Conservation (phyloP, 805 yeast genomes). For the Brettanomyces anomalus region DNA sequence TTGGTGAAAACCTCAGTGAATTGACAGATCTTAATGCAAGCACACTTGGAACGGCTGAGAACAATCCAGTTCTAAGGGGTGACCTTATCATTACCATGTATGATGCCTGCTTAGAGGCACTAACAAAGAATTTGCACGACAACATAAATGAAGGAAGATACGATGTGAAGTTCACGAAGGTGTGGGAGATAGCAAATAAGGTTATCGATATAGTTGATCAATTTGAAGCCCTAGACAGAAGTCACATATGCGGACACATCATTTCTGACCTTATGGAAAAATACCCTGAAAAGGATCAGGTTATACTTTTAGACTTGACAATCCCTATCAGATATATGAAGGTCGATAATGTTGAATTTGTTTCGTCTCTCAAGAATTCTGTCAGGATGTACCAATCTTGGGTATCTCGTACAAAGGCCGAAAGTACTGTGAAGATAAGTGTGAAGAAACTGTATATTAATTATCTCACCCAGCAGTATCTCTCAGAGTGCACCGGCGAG, state of each 20-base stretch:
- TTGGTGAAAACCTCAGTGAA: conserved; percentile 43
- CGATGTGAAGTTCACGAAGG: conserved; percentile 28
- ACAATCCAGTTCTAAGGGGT: conserved; percentile 71
- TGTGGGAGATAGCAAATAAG: conserved; percentile 29
- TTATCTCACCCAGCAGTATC: conserved; percentile 22
- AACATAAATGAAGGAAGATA: neutral
- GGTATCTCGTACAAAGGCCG: conserved; percentile 30
- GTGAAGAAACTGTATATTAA: conserved; percentile 26
- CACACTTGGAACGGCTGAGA: conserved; percentile 77
- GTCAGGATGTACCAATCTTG: conserved; percentile 61
- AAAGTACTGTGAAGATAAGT: conserved; percentile 20
- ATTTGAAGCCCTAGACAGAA: conserved; percentile 62
- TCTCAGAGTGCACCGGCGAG: conserved; percentile 13
- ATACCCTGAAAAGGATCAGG: conserved; percentile 30
- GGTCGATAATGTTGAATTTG: conserved; percentile 34
- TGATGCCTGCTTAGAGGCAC: conserved; percentile 51
- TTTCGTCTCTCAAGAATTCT: conserved; percentile 54
- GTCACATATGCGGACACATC: conserved; percentile 57
- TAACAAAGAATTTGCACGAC: conserved; percentile 23
- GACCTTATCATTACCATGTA: conserved; percentile 64
- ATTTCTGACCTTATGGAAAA: conserved; percentile 41
- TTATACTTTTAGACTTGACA: conserved; percentile 44
- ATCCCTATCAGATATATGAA: conserved; percentile 53
- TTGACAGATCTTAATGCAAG: conserved; percentile 84
- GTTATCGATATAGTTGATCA: conserved; percentile 56